phyloP scores from a whole-genome alignment of 2,329 filamentous ascomycete species.

The Botrytis paeoniae region DNA sequence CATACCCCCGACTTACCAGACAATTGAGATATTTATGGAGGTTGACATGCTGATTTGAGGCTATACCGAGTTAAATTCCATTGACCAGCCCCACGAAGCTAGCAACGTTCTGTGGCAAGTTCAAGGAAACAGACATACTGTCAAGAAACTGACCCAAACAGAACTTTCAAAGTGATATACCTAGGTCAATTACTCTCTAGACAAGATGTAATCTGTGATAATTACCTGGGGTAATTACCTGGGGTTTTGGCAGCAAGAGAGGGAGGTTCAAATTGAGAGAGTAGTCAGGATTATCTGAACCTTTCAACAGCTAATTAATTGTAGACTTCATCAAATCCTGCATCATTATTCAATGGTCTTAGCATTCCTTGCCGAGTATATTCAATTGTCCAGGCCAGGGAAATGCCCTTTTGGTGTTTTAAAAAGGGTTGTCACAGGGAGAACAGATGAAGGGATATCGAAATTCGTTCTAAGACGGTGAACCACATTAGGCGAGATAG shows the following conservation, averaged over 20 bases:
- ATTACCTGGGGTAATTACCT: background rate
- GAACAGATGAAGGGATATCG: constrained; percentile 5
- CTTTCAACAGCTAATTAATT: background rate
- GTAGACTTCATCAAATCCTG: background rate
- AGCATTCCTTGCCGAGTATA: constrained; percentile 18
- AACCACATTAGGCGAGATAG: background rate
- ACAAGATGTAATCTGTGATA: background rate
- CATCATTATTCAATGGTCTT: constrained; percentile 3
- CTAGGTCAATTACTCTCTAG: background rate
- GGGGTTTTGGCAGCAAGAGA: background rate
- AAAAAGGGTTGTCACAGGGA: constrained; percentile 10
- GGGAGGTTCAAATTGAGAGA: background rate
- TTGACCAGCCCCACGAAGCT: constrained; percentile 22
- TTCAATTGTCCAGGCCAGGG: background rate
- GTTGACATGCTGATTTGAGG: constrained; percentile 18
- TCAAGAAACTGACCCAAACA: background rate
- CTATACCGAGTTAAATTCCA: constrained; percentile 20
- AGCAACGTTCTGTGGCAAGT: constrained; percentile 4
- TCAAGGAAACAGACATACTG: background rate
- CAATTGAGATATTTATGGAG: constrained; percentile 15
- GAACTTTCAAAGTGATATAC: background rate
- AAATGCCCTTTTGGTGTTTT: background rate
- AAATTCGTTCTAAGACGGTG: background rate
- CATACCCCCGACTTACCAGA: constrained; percentile 17
- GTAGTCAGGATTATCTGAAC: background rate